Evolutionary conservation across 768 basidiomycete genomes (phyloP), one percentile per base, ranked within the genome.

Genomic region (Leucosporidium creatinivorum): DNA sequence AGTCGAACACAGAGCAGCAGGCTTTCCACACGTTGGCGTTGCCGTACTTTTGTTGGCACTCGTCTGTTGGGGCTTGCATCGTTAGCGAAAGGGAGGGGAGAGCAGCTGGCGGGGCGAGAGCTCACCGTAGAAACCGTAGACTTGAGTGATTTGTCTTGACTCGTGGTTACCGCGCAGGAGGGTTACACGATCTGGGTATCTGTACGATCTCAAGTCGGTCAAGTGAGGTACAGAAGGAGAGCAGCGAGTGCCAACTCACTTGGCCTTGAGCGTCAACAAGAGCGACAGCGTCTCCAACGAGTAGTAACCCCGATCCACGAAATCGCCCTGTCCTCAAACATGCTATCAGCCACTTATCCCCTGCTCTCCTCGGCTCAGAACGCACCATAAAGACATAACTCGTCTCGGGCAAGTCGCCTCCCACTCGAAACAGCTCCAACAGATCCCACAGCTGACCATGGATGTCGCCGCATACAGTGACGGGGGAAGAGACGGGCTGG

Each of bases 31-130:
- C 92, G 2, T 88, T 85, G 8, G 94, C 86, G 69, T 87, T 91
- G 49, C 94, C 94, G 77, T 97, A 98, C 78, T 97, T 98, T 79
- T 92, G 91, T 79, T 96, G 93, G 75, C 94, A 97, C 79, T 98
- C 94, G 76, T 96, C 93, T 81, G 69, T n/a, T n/a, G n/a, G n/a
- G n/a, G n/a, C n/a, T n/a, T n/a, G n/a, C n/a, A n/a, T n/a, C n/a
- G n/a, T n/a, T n/a, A 19, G 25, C 30, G 62, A 36, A 9, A 13
- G 36, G 23, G 36, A 58, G 48, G 58, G 49, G 30, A 44, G 15
- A 10, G 21, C 21, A 58, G 36, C 33, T 31, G 31, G 57, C 23
- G 30, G 15, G 31, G 23, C 25, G 47, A 21, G 26, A 17, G 77
- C 86, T 69, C 65, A 93, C 93, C 93, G 76, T 96, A 97, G 78